Evolutionary conservation across 495 filamentous ascomycete genomes (phyloP), one percentile per base, ranked within the genome.

Genomic region (Penicillium manginii): DNA sequence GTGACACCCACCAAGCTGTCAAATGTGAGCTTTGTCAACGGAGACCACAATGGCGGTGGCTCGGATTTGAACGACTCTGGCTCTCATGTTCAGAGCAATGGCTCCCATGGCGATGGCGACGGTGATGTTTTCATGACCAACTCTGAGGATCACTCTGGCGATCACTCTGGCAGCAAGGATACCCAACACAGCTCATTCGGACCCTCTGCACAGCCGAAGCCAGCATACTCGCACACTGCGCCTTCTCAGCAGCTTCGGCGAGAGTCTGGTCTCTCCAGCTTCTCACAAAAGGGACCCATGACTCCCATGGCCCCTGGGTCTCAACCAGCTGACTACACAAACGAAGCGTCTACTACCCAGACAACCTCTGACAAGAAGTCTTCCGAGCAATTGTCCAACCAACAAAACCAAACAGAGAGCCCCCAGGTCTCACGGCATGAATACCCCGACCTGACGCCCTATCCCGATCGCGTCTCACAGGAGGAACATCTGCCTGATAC

Each of bases 321-420:
- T 32, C 87, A 92, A 50, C 85, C 89, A 4, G 85, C 81, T 3
- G 89, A 91, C 45, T 86, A 93, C 58, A 73, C 83, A 26, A 97
- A 96, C 63, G 89, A 92, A 63, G 92, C 92, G 4, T 96, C 92
- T 8, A 94, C 91, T 0, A 87, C 84, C 17, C 82, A 82, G 54
- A 92, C 90, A n/a, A 89, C 89, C 40, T 91, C 88, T 4, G 85
- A 88, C 37, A 86, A 91, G 62, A 92, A 90, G 63, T 89, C 86
- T 7, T 78, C 78, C 0, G 73, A 74, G 37, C 76, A 80, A 37
- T 78, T 72, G 2, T 79, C 72, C 0, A 63, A 71, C 12, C 75
- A 71, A 50, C 70, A 83, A 59, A 79, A 81, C 64, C 85, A 85
- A 61, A 88, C 87, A 1, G 89, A 92, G 49, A 78, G 77, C 45